Base-by-base conservation (phyloP, 176 grass and related monocot species). In the Lolium rigidum region DNA sequence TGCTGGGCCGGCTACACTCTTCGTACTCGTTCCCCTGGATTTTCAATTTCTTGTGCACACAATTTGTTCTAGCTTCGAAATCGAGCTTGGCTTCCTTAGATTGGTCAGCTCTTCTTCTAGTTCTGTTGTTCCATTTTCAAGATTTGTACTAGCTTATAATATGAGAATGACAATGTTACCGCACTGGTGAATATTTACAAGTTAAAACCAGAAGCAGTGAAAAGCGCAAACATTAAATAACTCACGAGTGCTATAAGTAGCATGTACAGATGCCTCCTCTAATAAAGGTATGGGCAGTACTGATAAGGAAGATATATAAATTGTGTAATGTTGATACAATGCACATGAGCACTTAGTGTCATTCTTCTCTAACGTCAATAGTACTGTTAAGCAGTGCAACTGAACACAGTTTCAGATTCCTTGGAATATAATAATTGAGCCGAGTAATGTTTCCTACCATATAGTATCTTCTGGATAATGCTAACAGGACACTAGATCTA, bases 401-500 rank as follows among this genome's bases (percentile, higher is more conserved):
- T 56, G 46, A 58, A 81, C n/a, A 64, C 1, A 25, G 7, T 39
- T 77, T 58, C 47, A 56, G 48, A 63, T 67, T 77, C 49, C n/a
- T 7, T 61, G 6, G 10, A 21, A 25, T 70, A 70, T 17, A 48
- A 66, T 55, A 24, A 77, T 84, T 68, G 9, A n/a, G 14, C 41
- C 22, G 35, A 71, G 37, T 37, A 39, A 55, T 28, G 48, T 28
- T 77, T 82, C 28, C 61, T 72, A 85, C 76, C 18, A 37, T 38
- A 70, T 69, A 46, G 41, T 43, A 44, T 46, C 9, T 71, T 12
- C 10, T 46, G 48, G 7, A 25, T 7, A 44, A 46, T 44, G 10
- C 39, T 71, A 22, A 46, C 39, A 72, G 1, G 46, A 35, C 31
- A 35, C 31, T 35, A 35, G 31, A 35, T 35, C 31, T 2, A 35